A percentile compares a stretch with the other conserved stretches of the same genome.
phyloP scores from a whole-genome alignment of 2,329 filamentous ascomycete species.

The Fusarium setosum region DNA sequence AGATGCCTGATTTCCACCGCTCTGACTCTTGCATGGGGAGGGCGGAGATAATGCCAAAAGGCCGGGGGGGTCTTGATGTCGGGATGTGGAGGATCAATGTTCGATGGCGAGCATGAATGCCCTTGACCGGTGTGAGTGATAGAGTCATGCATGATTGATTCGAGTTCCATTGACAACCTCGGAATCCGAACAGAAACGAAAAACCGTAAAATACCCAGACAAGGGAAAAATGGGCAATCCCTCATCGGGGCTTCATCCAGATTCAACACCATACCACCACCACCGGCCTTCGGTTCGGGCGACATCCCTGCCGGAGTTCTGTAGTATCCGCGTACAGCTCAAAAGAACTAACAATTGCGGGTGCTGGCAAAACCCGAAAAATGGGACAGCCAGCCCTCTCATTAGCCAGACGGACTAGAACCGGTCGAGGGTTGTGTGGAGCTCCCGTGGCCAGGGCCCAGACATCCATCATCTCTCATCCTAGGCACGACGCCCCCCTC shows the following conservation, averaged over 20 bases:
- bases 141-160: not conserved
- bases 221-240: not conserved
- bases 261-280: constrained; percentile 5
- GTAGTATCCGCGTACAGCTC: constrained; percentile 21
- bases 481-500: no score
- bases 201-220: no score
- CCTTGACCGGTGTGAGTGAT: constrained; percentile 6
- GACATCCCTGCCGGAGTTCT: constrained; percentile 7
- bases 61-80: constrained; percentile 6
- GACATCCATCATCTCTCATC: no score
- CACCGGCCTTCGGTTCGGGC: constrained; percentile 17
- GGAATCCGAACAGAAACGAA: not conserved
- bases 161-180: no score
- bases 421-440: constrained; percentile 20
- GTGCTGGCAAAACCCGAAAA: constrained; percentile 15
- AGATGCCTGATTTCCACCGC: constrained; percentile 7
- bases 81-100: constrained; percentile 5
- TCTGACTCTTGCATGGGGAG: constrained; percentile 1
- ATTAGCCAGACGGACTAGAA: constrained; percentile 15
- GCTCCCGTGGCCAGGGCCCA: constrained; percentile 7
- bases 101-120: constrained; percentile 26
- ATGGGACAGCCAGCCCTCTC: not conserved
- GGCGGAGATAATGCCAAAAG: constrained; percentile 21
- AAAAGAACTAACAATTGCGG: not conserved
- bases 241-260: not conserved